Base-by-base conservation (phyloP, 129 eudicot species). In the Artemisia argyi region DNA sequence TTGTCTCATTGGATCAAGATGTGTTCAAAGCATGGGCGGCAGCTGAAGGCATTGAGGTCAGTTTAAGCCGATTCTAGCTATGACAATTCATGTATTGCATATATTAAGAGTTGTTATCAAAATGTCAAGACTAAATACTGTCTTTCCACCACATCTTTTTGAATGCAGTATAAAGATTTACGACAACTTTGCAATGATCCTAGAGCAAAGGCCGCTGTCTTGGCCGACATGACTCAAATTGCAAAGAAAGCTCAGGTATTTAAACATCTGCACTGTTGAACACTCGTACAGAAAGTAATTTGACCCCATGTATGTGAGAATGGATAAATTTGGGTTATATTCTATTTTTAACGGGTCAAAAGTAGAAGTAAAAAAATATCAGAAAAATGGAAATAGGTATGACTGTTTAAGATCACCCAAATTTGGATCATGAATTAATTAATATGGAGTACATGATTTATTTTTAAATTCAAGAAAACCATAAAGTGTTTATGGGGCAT, bases 1-100 rank as follows among this genome's bases (percentile, higher is more conserved):
- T 83, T 18, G 78, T 86, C 66, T 73, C 80, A 3, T 83, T 83
- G 54, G 84, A 86, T 24, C 88, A 50, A 1, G 91, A 86, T 71
- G 76, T 42, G 15, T 39, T 86, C 22, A 80, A 74, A 61, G 79
- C 73, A 69, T 86, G 88, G 91, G 91, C 83, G 11, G 80, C 80
- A 11, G 42, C 61, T 61, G 80, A 83, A 79, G 91, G 88, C 80
- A 85, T 85, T 20, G 74, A 79, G 85, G 90, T 80, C 3, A 65
- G 20, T 54, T 65, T 14, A 16, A 16, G 17, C 69, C 1, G n/a
- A 52, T 12, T 13, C 19, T 52, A 52, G 13, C 19, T 15, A 8
- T 52, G 7, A 52, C n/a, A 17, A 1, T 2, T 1, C 9, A 39
- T 39, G 10, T 39, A 39, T 7, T 39, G 46, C 11, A 39, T 39